Evolutionary conservation across 179 eudicot species (phyloP).

Genomic region (Silene noctiflora): DNA sequence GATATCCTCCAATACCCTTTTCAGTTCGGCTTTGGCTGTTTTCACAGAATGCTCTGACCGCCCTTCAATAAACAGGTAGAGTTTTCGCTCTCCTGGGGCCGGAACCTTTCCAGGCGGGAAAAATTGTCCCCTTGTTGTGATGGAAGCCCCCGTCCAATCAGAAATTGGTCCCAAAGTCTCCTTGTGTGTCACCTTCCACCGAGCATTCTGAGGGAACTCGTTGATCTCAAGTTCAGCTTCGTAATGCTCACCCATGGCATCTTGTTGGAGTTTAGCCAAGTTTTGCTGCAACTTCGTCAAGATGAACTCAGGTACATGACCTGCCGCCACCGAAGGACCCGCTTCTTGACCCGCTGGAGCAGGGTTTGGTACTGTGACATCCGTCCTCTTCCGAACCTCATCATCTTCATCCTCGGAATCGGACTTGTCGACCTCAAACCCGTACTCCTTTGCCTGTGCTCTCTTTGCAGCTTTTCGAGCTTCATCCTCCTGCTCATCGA

Average conservation of each 20-base stretch:
- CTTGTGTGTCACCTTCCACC: constrained; percentile 96
- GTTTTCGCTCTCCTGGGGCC: constrained; percentile 80
- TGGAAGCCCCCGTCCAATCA: constrained; percentile 94
- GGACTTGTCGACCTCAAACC: constrained; percentile 82
- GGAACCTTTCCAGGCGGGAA: constrained; percentile 70
- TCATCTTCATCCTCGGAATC: constrained; percentile 92
- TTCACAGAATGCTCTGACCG: constrained; percentile 88
- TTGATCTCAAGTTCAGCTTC: constrained; percentile 92
- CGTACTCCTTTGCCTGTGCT: constrained; percentile 89
- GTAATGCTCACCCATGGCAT: constrained; percentile 87
- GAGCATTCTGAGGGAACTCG: constrained; percentile 93
- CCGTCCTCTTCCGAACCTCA: constrained; percentile 56
- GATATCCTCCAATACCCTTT: constrained; percentile 80
- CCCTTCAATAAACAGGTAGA: constrained; percentile 84
- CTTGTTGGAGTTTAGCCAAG: constrained; percentile 80
- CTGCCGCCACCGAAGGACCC: not conserved
- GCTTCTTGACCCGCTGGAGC: constrained; percentile 20
- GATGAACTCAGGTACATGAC: constrained; percentile 25
- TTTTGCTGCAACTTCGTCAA: constrained; percentile 65
- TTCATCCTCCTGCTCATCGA: constrained; percentile 94
- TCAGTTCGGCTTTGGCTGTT: constrained; percentile 76
- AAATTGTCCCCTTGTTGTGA: constrained; percentile 83
- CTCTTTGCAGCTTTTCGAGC: constrained; percentile 87
- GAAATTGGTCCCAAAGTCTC: constrained; percentile 88
- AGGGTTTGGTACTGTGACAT: constrained; percentile 24